These are phyloP conservation scores for Plenodomus biglobosus DNA, from an alignment of 2,329 filamentous ascomycete genomes.

Conservation along the genomic window DNA sequence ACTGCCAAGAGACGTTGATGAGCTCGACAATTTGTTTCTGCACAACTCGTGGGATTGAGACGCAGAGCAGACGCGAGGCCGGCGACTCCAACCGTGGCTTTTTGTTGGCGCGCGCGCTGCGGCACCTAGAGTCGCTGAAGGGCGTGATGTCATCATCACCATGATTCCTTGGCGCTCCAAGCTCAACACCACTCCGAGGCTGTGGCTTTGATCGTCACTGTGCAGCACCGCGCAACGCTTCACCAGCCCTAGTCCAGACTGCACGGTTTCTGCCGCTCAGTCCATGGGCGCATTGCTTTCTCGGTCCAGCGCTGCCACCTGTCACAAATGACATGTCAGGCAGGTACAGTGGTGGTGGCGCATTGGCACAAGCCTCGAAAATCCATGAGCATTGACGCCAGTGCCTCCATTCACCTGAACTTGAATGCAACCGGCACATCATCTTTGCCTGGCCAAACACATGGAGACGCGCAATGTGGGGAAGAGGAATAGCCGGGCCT, in stretches of 20 bases:
- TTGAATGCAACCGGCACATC: neutral
- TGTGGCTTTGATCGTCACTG: slow-evolving; percentile 15
- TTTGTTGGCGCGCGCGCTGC: neutral
- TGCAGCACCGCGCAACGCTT: slow-evolving; percentile 11
- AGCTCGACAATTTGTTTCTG: slow-evolving; percentile 1
- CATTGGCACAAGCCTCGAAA: neutral
- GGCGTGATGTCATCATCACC: slow-evolving; percentile 20
- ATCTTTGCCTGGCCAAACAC: neutral
- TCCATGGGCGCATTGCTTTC: slow-evolving; percentile 2
- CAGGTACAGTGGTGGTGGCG: neutral
- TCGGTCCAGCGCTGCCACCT: neutral
- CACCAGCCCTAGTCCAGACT: slow-evolving; percentile 8
- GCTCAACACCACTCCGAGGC: slow-evolving; percentile 8
- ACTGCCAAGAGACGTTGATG: slow-evolving; percentile 13
- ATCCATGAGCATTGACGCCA: neutral
- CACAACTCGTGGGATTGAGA: neutral
- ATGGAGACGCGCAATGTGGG: neutral
- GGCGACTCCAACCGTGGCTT: neutral
- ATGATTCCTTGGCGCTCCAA: slow-evolving; percentile 3
- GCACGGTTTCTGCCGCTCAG: slow-evolving; percentile 5
- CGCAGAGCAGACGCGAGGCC: neutral
- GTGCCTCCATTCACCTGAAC: neutral
- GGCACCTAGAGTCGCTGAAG: slow-evolving; percentile 4
- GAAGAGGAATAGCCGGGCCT: neutral
- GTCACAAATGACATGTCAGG: neutral